A percentile compares a stretch with the other conserved stretches of the same genome.
These are phyloP conservation scores for Vickermania spadyakhi DNA, from an alignment of 208 protist species.

Conservation along the genomic window DNA sequence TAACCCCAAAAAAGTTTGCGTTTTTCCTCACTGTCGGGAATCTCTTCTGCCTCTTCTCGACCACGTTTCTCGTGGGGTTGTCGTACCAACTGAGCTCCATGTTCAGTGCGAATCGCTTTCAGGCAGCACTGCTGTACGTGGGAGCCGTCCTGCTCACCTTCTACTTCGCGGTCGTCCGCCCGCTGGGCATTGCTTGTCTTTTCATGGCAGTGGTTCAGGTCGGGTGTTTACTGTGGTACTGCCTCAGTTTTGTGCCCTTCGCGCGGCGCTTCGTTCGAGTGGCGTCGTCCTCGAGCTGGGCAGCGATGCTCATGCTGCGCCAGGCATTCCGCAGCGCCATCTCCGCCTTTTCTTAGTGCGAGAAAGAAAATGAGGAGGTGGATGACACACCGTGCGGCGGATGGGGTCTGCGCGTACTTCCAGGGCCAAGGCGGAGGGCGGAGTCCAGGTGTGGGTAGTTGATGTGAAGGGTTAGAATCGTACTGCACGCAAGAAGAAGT, in stretches of 20 bases:
- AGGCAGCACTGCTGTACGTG: conserved; percentile 63
- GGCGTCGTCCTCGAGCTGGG: not conserved
- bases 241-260: conserved; percentile 85
- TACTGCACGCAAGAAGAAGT: too few relatives aligned
- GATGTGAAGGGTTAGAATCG: too few relatives aligned
- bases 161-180: conserved; percentile 44
- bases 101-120: conserved; percentile 65
- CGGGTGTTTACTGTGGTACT: conserved; percentile 74
- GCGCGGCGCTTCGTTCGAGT: conserved; percentile 26
- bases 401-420: too few relatives aligned
- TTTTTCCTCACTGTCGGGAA: conserved; percentile 89
- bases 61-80: conserved; percentile 84
- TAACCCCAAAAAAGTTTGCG: conserved; percentile 82
- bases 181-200: conserved; percentile 42
- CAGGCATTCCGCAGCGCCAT: not conserved
- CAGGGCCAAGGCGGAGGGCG: too few relatives aligned
- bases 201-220: conserved; percentile 60
- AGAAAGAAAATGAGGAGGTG: too few relatives aligned
- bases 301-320: not conserved
- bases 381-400: too few relatives aligned
- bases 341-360: not conserved
- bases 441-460: too few relatives aligned
- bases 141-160: conserved; percentile 65
- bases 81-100: conserved; percentile 61
- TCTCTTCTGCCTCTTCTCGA: conserved; percentile 72